These are phyloP conservation scores for Fagopyrum esculentum DNA, from an alignment of 148 eudicot genomes.

Conservation along the genomic window DNA sequence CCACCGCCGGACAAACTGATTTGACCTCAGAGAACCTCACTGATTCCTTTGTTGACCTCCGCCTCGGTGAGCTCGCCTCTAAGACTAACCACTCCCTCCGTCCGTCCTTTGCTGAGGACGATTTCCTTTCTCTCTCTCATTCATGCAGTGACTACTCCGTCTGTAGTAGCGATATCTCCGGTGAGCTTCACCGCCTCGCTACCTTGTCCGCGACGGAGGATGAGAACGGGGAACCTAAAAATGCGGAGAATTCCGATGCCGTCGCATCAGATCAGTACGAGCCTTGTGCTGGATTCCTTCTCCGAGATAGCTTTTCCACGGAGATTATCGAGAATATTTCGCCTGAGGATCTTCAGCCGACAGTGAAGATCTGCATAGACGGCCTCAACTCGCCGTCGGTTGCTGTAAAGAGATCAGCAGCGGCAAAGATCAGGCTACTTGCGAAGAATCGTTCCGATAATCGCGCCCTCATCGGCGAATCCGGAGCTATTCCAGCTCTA, in stretches of 20 bases:
- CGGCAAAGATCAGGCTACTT: constrained; percentile 59
- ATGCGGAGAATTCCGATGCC: constrained; percentile 10
- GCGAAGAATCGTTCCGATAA: constrained; percentile 86
- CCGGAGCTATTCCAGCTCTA: constrained; percentile 68
- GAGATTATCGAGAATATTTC: constrained; percentile 83
- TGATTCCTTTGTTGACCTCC: constrained; percentile 67
- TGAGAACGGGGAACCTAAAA: constrained; percentile 7
- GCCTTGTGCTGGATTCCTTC: constrained; percentile 54
- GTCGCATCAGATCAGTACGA: constrained; percentile 15
- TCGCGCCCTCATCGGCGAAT: constrained; percentile 66
- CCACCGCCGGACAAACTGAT: not conserved
- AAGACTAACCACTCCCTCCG: constrained; percentile 20
- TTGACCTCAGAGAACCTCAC: constrained; percentile 40
- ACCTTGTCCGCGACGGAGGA: not conserved
- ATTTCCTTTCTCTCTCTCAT: constrained; percentile 43
- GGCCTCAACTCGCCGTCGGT: constrained; percentile 47
- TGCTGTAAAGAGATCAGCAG: constrained; percentile 63
- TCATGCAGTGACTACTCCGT: constrained; percentile 57
- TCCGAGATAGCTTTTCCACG: constrained; percentile 64
- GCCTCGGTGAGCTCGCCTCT: constrained; percentile 51
- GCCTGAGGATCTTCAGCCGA: constrained; percentile 82
- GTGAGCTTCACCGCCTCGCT: constrained; percentile 75
- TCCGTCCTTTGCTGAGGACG: constrained; percentile 24
- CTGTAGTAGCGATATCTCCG: constrained; percentile 78
- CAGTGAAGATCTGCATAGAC: constrained; percentile 69